A percentile compares a stretch with the other conserved stretches of the same genome.
Evolutionary conservation across 2,329 filamentous ascomycete species (phyloP).

Genomic region (Ampelomyces quisqualis): DNA sequence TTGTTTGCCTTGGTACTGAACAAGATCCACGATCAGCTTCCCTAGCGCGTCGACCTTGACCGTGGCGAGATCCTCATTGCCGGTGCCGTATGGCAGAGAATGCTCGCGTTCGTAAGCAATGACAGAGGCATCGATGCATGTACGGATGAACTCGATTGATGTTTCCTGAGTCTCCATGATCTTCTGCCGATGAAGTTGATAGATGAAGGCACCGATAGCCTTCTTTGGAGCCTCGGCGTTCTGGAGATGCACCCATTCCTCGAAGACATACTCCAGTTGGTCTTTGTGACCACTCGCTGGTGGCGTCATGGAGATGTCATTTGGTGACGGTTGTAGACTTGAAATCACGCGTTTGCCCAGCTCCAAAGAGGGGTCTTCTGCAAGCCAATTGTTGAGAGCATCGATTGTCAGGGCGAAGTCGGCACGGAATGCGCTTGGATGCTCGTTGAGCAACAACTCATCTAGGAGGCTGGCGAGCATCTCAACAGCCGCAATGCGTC

Average conservation of each 20-base stretch:
- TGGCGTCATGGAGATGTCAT: conserved; percentile 55
- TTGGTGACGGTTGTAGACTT: conserved; percentile 62
- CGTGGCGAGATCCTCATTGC: conserved; percentile 60
- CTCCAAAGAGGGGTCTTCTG: conserved; percentile 66
- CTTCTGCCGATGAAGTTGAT: conserved; percentile 74
- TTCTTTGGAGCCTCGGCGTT: conserved; percentile 75
- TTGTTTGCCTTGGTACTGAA: conserved; percentile 67
- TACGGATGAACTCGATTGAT: conserved; percentile 74
- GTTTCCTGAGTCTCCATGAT: conserved; percentile 75
- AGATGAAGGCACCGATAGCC: conserved; percentile 72
- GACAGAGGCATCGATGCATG: conserved; percentile 77
- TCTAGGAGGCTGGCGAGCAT: conserved; percentile 81
- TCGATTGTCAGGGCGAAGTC: conserved; percentile 85
- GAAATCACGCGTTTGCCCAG: conserved; percentile 70
- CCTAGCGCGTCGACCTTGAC: conserved; percentile 77
- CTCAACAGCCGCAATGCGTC: conserved; percentile 70
- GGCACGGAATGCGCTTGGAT: conserved; percentile 74
- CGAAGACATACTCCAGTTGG: conserved; percentile 92
- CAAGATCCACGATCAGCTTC: conserved; percentile 73
- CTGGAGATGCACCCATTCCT: conserved; percentile 87
- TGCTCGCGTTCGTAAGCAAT: conserved; percentile 73
- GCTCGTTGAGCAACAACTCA: conserved; percentile 73
- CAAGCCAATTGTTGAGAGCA: conserved; percentile 77
- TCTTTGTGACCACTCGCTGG: conserved; percentile 65
- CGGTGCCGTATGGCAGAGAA: conserved; percentile 58